Evolutionary conservation across 1,139 yeast genomes (phyloP).

Genomic region (Pichia sp.): DNA sequence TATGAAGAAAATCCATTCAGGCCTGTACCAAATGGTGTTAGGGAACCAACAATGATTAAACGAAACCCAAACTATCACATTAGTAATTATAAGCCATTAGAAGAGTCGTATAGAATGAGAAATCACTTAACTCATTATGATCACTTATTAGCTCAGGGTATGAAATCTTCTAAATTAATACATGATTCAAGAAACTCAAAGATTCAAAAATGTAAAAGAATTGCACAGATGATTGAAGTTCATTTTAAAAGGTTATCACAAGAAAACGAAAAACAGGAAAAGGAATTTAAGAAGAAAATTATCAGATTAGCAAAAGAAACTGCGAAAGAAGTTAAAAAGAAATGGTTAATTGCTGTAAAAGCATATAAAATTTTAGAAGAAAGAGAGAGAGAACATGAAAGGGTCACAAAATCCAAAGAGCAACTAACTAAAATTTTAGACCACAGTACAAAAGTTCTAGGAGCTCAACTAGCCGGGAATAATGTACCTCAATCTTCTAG

Average conservation of each 20-base stretch:
- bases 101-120: conserved; percentile 38
- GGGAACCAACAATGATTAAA: conserved; percentile 32
- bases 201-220: conserved; percentile 60
- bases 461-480: conserved; percentile 61
- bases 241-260: conserved; percentile 84
- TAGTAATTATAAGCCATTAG: conserved; percentile 33
- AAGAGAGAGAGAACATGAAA: conserved; percentile 60
- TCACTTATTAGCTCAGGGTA: conserved; percentile 69
- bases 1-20: conserved; percentile 31
- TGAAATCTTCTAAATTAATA: conserved; percentile 63
- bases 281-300: conserved; percentile 63
- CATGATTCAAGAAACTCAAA: conserved; percentile 62
- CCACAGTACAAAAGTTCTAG: conserved; percentile 83
- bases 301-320: conserved; percentile 70
- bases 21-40: conserved; percentile 28
- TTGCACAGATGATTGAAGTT: conserved; percentile 76
- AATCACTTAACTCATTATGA: conserved; percentile 55
- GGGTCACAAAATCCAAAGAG: conserved; percentile 73
- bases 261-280: conserved; percentile 74
- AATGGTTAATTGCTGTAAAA: conserved; percentile 88
- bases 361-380: conserved; percentile 53
- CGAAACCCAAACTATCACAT: conserved; percentile 25
- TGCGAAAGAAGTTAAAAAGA: conserved; percentile 75
- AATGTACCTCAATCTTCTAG: conserved; percentile 15
- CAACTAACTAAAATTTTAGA: conserved; percentile 85